Evolutionary conservation across 257 asterid species (phyloP).

Genomic region (Capsicum baccatum): DNA sequence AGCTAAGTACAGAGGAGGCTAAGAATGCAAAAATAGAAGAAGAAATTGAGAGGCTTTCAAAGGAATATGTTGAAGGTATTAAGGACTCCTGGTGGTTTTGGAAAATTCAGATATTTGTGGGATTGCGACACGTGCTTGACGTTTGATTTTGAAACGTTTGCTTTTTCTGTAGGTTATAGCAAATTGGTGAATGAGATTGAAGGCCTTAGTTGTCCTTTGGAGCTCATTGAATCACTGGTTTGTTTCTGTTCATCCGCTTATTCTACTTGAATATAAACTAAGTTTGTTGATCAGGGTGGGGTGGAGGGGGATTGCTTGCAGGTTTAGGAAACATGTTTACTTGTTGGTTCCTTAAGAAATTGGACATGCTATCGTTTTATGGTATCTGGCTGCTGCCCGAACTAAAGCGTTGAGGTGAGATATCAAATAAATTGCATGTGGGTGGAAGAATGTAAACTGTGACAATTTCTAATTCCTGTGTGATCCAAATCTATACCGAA

Average conservation of each 20-base stretch:
- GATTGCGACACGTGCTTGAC: neutral
- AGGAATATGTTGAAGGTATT: slow-evolving; percentile 60
- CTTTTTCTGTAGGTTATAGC: slow-evolving; percentile 49
- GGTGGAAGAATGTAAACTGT: slow-evolving; percentile 2
- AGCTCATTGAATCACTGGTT: slow-evolving; percentile 68
- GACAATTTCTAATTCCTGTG: neutral
- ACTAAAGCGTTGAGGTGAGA: neutral
- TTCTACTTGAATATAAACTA: neutral
- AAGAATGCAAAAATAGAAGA: slow-evolving; percentile 50
- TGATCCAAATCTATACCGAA: neutral
- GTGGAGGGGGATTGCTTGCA: slow-evolving; percentile 1
- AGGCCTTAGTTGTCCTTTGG: slow-evolving; percentile 60
- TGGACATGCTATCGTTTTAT: slow-evolving; percentile 18
- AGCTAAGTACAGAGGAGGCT: slow-evolving; percentile 57
- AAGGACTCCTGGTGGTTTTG: neutral
- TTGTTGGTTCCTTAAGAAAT: slow-evolving; percentile 9
- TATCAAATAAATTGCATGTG: neutral
- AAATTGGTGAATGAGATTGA: slow-evolving; percentile 65
- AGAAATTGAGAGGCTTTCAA: slow-evolving; percentile 62
- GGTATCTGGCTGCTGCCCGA: neutral
- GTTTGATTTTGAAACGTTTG: slow-evolving; percentile 24
- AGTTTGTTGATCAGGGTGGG: neutral
- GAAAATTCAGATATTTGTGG: slow-evolving; percentile 18
- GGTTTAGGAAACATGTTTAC: neutral
- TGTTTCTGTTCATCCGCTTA: slow-evolving; percentile 20